A percentile compares a stretch with the other conserved stretches of the same genome.
These are phyloP conservation scores for thale cress (Arabidopsis thaliana) DNA, from an alignment of 345 rosid species.

Conservation along the genomic window TAIR10.1 NC_003076.8:20365501-20366000, in stretches of 20 bases:
- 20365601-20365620: background rate
- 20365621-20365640: background rate
- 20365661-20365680: background rate
- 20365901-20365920: constrained; percentile 31
- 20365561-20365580: too few relatives aligned
- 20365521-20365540: too few relatives aligned
- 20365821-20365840: constrained; percentile 49
- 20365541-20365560: too few relatives aligned
- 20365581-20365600: background rate
- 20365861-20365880: constrained; percentile 24
- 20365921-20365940: constrained; percentile 42
- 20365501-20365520: too few relatives aligned
- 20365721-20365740: background rate
- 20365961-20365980: constrained; percentile 72
- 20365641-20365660: background rate
- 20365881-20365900: constrained; percentile 22
- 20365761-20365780: background rate
- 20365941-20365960: constrained; percentile 74
- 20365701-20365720: background rate
- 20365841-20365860: constrained; percentile 25
- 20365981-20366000: constrained; percentile 45
- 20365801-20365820: constrained; percentile 47
- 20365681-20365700: background rate
- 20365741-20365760: constrained; percentile 9
- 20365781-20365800: constrained; percentile 15